Evolutionary conservation across 495 filamentous ascomycete species (phyloP).

Genomic region (Astrothelium macrocarpum): DNA sequence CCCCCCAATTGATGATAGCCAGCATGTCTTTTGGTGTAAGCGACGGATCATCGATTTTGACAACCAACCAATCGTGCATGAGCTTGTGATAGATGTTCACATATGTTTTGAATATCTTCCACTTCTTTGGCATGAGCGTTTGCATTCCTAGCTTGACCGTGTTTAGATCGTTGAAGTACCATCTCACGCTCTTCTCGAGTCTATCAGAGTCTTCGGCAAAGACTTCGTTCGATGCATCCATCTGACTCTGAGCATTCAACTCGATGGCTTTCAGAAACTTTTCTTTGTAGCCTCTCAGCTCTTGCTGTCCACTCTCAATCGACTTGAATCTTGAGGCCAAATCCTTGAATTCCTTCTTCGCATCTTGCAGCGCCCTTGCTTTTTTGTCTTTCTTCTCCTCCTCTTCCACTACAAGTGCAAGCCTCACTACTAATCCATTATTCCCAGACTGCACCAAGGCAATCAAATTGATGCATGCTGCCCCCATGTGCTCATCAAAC

Average conservation of each 20-base stretch:
- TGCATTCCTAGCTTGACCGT: slow-evolving; percentile 86
- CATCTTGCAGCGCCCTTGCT: slow-evolving; percentile 82
- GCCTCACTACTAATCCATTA: slow-evolving; percentile 74
- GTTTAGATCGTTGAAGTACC: slow-evolving; percentile 96
- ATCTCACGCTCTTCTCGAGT: slow-evolving; percentile 75
- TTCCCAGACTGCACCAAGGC: slow-evolving; percentile 75
- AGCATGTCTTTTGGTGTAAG: slow-evolving; percentile 70
- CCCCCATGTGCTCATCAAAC: slow-evolving; percentile 92
- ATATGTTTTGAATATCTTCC: slow-evolving; percentile 91
- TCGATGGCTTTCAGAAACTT: slow-evolving; percentile 80
- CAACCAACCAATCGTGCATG: slow-evolving; percentile 89
- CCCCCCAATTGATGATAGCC: slow-evolving; percentile 85
- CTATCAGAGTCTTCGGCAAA: slow-evolving; percentile 76
- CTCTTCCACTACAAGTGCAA: slow-evolving; percentile 85
- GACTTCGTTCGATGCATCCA: slow-evolving; percentile 59
- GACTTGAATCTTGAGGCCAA: slow-evolving; percentile 88
- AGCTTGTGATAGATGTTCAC: slow-evolving; percentile 78
- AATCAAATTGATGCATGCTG: slow-evolving; percentile 82
- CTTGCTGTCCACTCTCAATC: slow-evolving; percentile 82
- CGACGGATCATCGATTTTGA: slow-evolving; percentile 69
- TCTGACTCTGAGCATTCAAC: slow-evolving; percentile 59
- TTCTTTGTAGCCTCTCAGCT: slow-evolving; percentile 91
- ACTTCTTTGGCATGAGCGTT: slow-evolving; percentile 85
- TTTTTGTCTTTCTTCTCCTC: slow-evolving; percentile 94
- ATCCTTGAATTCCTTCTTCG: slow-evolving; percentile 88